Conservation (phyloP, 1,284 basidiomycete species). For the Irpex sp. region DNA sequence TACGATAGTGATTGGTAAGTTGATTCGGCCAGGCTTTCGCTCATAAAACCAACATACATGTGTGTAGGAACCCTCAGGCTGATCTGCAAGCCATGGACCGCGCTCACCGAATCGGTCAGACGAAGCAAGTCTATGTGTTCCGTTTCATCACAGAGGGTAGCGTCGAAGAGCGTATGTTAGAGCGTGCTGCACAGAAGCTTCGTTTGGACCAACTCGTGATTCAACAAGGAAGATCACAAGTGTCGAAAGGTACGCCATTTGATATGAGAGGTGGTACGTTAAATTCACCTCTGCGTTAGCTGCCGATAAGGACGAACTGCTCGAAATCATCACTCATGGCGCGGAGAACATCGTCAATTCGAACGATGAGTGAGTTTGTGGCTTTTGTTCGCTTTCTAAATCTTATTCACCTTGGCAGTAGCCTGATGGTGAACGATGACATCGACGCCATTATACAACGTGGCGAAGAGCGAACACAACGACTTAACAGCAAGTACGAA, state of each 20-base stretch:
- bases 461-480: conserved; percentile 89
- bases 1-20: conserved; percentile 94
- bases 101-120: conserved; percentile 97
- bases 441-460: conserved; percentile 92
- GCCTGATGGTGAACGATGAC: conserved; percentile 84
- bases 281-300: conserved; percentile 37
- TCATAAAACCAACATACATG: conserved; percentile 8
- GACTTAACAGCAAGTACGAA: conserved; percentile 92
- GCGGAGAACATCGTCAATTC: conserved; percentile 95
- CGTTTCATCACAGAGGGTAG: conserved; percentile 96
- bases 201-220: conserved; percentile 97
- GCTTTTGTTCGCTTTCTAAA: neutral
- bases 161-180: conserved; percentile 96
- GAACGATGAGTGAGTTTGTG: conserved; percentile 51
- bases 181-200: conserved; percentile 95
- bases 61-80: conserved; percentile 89
- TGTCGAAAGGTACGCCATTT: conserved; percentile 52
- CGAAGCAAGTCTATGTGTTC: conserved; percentile 98
- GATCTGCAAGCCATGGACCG: conserved; percentile 99
- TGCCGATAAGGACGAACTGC: conserved; percentile 93
- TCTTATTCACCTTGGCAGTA: conserved; percentile 24
- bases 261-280: neutral
- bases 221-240: conserved; percentile 86
- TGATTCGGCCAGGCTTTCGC: neutral
- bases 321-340: conserved; percentile 99